phyloP scores from a whole-genome alignment of 352 stramenopile species.

The Phytopythium chamaehyphon region DNA sequence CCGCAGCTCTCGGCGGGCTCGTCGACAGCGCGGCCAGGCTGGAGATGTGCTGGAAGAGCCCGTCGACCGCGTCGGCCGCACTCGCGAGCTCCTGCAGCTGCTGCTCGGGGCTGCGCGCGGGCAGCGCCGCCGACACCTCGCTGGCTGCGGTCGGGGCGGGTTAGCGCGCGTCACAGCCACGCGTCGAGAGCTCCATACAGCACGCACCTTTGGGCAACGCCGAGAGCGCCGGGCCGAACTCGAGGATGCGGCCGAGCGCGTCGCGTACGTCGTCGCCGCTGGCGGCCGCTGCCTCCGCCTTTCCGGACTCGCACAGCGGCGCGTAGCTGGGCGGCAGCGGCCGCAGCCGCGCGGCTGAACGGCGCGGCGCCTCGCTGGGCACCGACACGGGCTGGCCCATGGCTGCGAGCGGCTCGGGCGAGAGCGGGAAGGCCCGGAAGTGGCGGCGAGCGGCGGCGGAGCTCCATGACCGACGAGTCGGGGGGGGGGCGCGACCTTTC shows the following conservation, averaged over 20 bases:
- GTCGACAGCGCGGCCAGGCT: constrained; percentile 31
- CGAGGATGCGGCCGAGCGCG: constrained; percentile 60
- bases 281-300: constrained; percentile 33
- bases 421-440: too few species aligned
- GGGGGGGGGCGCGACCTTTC: too few species aligned
- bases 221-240: constrained; percentile 47
- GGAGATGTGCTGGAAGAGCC: constrained; percentile 81
- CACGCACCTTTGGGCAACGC: constrained; percentile 53
- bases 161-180: too few species aligned
- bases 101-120: constrained; percentile 35
- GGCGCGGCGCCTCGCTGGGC: constrained; percentile 8
- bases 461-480: too few species aligned
- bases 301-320: constrained; percentile 55
- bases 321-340: constrained; percentile 43
- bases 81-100: constrained; percentile 72
- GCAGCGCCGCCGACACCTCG: constrained; percentile 26
- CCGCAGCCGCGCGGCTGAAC: constrained; percentile 13
- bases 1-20: constrained; percentile 4
- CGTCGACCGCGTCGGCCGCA: constrained; percentile 70
- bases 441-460: too few species aligned
- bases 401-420: neutral
- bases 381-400: constrained; percentile 67
- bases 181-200: neutral
- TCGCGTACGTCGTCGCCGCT: constrained; percentile 60
- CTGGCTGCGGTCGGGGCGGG: constrained; percentile 16